Percentiles rank a stretch among this genome's conserved stretches.
Evolutionary conservation across 1,284 basidiomycete species (phyloP).

Genomic region (Sporisorium scitamineum): DNA sequence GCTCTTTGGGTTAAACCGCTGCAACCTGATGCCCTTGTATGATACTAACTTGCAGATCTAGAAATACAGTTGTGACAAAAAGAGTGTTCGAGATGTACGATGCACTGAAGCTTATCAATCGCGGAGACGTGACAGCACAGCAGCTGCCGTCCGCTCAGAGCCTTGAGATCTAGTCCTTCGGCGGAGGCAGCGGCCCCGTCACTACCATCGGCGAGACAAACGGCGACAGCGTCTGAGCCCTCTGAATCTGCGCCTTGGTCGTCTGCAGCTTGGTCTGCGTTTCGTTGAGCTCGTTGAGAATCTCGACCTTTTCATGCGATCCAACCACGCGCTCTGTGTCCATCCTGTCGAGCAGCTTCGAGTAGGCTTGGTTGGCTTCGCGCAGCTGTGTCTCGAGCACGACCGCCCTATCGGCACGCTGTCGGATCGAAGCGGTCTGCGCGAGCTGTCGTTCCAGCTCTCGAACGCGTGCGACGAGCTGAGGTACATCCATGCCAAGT

Average conservation of each 20-base stretch:
- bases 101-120: not conserved
- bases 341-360: conserved; percentile 31
- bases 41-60: not conserved
- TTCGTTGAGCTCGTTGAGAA: conserved; percentile 56
- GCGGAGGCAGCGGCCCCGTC: not conserved
- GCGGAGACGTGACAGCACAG: not conserved
- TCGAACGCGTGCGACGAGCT: conserved; percentile 45
- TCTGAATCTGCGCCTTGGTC: conserved; percentile 32
- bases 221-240: conserved; percentile 17
- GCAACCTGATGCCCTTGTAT: not conserved
- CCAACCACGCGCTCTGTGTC: conserved; percentile 39
- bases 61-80: not conserved
- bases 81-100: not conserved
- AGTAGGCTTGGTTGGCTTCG: conserved; percentile 33
- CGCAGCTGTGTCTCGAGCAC: conserved; percentile 48
- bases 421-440: conserved; percentile 31
- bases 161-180: not conserved
- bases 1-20: no score
- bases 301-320: conserved; percentile 42
- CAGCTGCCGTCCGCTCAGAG: not conserved
- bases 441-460: conserved; percentile 51
- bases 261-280: conserved; percentile 31
- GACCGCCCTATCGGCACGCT: conserved; percentile 32
- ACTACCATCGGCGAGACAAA: conserved; percentile 9
- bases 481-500: conserved; percentile 53